Percentiles rank a stretch among this genome's conserved stretches.
Evolutionary conservation across 257 asterid genomes (phyloP).

Genomic region (Voacanga thouarsii): DNA sequence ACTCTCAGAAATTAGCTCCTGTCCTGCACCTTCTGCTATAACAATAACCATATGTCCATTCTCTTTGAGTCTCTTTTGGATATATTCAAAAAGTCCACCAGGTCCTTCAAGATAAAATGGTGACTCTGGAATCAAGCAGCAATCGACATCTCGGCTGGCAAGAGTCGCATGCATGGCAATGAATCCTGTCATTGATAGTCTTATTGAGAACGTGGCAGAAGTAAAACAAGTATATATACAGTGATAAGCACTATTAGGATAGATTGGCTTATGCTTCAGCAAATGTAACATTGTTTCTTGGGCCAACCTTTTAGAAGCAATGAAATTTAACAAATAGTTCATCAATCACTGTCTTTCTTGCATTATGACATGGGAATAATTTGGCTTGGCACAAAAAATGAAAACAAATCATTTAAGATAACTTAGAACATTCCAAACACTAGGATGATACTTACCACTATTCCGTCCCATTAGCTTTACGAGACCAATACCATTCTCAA

Average conservation of each 20-base stretch:
- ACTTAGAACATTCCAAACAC: neutral
- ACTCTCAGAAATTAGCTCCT: constrained; percentile 68
- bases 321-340: neutral
- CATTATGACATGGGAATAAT: neutral
- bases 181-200: constrained; percentile 51
- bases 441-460: constrained; percentile 48
- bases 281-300: neutral
- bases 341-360: neutral
- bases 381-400: neutral
- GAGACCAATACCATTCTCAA: constrained; percentile 87
- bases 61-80: constrained; percentile 66
- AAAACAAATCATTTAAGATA: neutral
- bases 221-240: neutral
- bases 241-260: neutral
- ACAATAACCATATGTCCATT: constrained; percentile 93
- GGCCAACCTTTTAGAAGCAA: neutral
- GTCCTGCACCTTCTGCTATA: constrained; percentile 96
- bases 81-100: constrained; percentile 81
- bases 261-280: neutral
- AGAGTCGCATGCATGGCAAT: constrained; percentile 93
- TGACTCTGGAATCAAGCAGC: constrained; percentile 94
- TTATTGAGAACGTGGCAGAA: neutral
- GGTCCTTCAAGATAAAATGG: constrained; percentile 83
- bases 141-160: constrained; percentile 92
- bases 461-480: constrained; percentile 91